Percentiles rank a stretch among this genome's conserved stretches.
phyloP scores from a whole-genome alignment of 805 yeast genomes.

The Cyberlindnera americana region DNA sequence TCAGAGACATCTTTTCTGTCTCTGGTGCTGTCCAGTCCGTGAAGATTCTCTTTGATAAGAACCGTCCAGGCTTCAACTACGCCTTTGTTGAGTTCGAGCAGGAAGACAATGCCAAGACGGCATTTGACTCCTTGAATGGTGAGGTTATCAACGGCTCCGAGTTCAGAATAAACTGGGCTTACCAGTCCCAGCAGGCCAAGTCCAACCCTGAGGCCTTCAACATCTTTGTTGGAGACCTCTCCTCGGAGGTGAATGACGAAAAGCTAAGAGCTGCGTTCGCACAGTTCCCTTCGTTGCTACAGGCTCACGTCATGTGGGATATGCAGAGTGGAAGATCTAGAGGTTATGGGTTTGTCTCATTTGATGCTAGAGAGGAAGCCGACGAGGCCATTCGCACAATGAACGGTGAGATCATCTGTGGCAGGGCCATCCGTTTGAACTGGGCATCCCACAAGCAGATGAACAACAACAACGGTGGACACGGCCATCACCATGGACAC shows the following conservation, averaged over 20 bases:
- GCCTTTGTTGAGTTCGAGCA: conserved; percentile 76
- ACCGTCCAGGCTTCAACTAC: conserved; percentile 68
- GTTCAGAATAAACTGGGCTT: conserved; percentile 77
- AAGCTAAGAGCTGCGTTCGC: conserved; percentile 54
- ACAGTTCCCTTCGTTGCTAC: conserved; percentile 56
- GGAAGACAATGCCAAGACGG: conserved; percentile 56
- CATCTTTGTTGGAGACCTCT: conserved; percentile 82
- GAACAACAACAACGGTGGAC: conserved; percentile 14
- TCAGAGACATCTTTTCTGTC: conserved; percentile 58
- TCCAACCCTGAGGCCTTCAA: conserved; percentile 54
- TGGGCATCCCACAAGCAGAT: conserved; percentile 78
- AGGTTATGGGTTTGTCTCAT: conserved; percentile 89
- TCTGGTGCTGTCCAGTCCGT: conserved; percentile 61
- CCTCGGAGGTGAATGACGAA: conserved; percentile 80
- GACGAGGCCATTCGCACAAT: conserved; percentile 65
- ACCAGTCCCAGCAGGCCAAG: conserved; percentile 68
- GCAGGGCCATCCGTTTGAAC: conserved; percentile 76
- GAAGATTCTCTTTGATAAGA: conserved; percentile 74
- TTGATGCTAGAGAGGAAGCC: conserved; percentile 63
- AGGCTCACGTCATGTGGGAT: conserved; percentile 97
- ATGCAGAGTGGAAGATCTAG: conserved; percentile 90
- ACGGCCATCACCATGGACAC: conserved; percentile 12
- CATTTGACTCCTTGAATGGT: conserved; percentile 56
- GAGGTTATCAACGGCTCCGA: conserved; percentile 49
- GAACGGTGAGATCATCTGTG: conserved; percentile 71